phyloP scores from a whole-genome alignment of 805 yeast species.

The Saccharomycopsis sp. region DNA sequence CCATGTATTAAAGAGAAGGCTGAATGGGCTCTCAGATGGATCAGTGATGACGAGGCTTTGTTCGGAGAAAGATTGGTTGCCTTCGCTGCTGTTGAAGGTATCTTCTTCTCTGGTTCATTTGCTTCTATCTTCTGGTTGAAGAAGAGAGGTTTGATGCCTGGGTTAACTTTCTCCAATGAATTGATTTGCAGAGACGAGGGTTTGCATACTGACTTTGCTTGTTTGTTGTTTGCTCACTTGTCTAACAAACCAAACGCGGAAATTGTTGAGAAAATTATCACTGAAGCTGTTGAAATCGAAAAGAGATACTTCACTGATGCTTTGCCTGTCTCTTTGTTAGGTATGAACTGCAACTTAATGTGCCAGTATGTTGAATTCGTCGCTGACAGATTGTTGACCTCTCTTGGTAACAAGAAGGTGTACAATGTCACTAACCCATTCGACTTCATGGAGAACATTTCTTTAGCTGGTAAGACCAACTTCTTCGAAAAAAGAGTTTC shows the following conservation, averaged over 20 bases:
- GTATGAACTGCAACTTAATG: constrained; percentile 93
- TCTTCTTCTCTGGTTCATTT: constrained; percentile 96
- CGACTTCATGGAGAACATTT: constrained; percentile 98
- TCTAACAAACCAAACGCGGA: constrained; percentile 77
- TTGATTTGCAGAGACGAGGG: constrained; percentile 98
- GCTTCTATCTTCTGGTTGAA: constrained; percentile 98
- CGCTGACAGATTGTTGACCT: constrained; percentile 89
- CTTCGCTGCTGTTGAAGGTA: constrained; percentile 98
- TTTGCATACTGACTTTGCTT: constrained; percentile 96
- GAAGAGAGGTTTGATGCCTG: constrained; percentile 99
- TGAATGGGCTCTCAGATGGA: constrained; percentile 99
- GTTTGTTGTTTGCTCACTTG: constrained; percentile 88
- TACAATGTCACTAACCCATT: constrained; percentile 90
- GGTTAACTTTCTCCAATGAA: constrained; percentile 95
- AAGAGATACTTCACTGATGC: constrained; percentile 94
- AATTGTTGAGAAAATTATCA: constrained; percentile 78
- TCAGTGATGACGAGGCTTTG: constrained; percentile 76
- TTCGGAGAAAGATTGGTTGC: constrained; percentile 96
- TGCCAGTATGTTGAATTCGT: constrained; percentile 96
- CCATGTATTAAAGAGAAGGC: constrained; percentile 97
- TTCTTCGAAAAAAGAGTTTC: constrained; percentile 98
- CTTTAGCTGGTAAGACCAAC: constrained; percentile 97
- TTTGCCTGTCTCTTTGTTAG: constrained; percentile 84
- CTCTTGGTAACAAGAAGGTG: constrained; percentile 85
- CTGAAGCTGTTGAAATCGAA: constrained; percentile 94